phyloP scores from a whole-genome alignment of 1,284 basidiomycete species.

The Coniophora puteana region DNA sequence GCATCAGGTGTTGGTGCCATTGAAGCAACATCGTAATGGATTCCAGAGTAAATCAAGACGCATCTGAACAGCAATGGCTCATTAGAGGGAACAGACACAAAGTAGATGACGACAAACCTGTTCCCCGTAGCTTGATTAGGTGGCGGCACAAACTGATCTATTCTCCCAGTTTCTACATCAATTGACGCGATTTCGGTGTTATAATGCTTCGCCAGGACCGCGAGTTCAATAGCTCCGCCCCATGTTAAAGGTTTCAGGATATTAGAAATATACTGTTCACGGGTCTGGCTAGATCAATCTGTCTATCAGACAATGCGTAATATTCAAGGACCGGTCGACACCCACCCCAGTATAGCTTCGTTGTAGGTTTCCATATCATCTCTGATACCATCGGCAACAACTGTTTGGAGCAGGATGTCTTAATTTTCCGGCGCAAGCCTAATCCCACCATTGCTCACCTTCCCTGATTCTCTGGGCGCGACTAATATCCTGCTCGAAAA shows the following conservation, averaged over 20 bases:
- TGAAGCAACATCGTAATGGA: slow-evolving; percentile 90
- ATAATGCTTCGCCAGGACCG: slow-evolving; percentile 79
- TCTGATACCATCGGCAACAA: slow-evolving; percentile 78
- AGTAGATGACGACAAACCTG: slow-evolving; percentile 20
- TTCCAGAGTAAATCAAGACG: slow-evolving; percentile 86
- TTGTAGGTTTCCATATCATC: slow-evolving; percentile 69
- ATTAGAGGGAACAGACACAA: neutral
- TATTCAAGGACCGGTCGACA: slow-evolving; percentile 7
- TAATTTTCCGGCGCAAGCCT: neutral
- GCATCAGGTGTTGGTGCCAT: slow-evolving; percentile 75
- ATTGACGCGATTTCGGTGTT: slow-evolving; percentile 84
- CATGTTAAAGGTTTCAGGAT: slow-evolving; percentile 80
- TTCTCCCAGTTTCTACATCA: slow-evolving; percentile 89
- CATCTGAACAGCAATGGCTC: slow-evolving; percentile 41
- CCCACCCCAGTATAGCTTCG: slow-evolving; percentile 83
- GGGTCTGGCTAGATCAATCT: slow-evolving; percentile 52
- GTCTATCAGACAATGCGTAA: slow-evolving; percentile 2
- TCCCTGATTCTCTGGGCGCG: slow-evolving; percentile 65
- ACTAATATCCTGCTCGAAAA: slow-evolving; percentile 78
- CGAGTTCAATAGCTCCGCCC: slow-evolving; percentile 92
- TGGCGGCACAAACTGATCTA: slow-evolving; percentile 76
- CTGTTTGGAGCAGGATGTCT: slow-evolving; percentile 33
- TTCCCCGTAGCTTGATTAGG: slow-evolving; percentile 29
- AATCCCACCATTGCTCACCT: slow-evolving; percentile 38
- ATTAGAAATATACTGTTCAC: slow-evolving; percentile 73